Percentiles rank a stretch among this genome's conserved stretches.
Conservation (phyloP, 164 flowering plant species). For the Macadamia integrifolia region DNA sequence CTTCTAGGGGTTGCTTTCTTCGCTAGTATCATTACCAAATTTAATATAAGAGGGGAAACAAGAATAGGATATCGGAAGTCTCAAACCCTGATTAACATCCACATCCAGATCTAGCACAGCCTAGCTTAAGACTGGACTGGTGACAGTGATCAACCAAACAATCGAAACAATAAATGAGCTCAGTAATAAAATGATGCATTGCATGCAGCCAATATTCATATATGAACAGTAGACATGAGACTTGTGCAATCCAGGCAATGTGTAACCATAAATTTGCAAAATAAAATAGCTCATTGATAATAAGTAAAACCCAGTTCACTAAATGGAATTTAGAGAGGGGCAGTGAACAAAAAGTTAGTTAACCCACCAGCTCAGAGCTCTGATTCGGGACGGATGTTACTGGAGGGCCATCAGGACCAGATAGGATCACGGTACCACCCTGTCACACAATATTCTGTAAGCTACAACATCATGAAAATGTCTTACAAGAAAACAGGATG, state of each 20-base stretch:
- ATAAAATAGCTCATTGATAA: neutral
- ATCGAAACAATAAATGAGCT: too few species aligned
- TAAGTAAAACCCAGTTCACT: neutral
- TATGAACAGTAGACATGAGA: too few species aligned
- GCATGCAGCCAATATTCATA: too few species aligned
- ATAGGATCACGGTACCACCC: constrained; percentile 89
- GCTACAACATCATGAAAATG: neutral
- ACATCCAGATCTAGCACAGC: too few species aligned
- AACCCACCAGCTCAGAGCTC: constrained; percentile 83
- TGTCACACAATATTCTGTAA: constrained; percentile 31
- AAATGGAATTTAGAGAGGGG: neutral
- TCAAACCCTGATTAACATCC: too few species aligned
- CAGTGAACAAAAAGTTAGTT: neutral
- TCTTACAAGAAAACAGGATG: neutral
- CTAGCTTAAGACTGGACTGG: too few species aligned
- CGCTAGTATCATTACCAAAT: neutral
- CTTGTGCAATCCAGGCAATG: too few species aligned
- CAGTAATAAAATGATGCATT: too few species aligned
- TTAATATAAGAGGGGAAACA: neutral
- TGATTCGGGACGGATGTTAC: constrained; percentile 80
- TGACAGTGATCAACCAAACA: too few species aligned
- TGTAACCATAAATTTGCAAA: too few species aligned
- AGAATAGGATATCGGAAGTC: neutral
- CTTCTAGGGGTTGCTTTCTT: too few species aligned
- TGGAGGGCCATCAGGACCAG: constrained; percentile 97